Conservation (phyloP, 139 green algal genomes). For the Coccomyxa sp. region DNA sequence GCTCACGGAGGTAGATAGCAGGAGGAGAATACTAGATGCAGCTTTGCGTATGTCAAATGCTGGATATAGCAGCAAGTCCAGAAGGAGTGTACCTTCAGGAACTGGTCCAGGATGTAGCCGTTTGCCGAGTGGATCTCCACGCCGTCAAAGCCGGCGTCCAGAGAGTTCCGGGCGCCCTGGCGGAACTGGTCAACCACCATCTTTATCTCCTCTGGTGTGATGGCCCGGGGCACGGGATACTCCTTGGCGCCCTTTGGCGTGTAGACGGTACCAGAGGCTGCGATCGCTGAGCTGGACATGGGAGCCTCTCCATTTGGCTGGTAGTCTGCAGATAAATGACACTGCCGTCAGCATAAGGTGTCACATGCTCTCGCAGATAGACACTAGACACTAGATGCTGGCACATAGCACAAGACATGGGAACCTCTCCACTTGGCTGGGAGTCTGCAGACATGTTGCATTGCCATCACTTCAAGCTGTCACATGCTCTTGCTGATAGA, state of each 20-base stretch:
- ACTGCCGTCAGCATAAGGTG: too few species aligned
- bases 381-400: too few species aligned
- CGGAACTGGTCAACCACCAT: conserved; percentile 18
- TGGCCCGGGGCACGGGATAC: conserved; percentile 25
- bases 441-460: not conserved
- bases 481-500: not conserved
- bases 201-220: conserved; percentile 37
- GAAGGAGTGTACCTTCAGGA: conserved; percentile 49
- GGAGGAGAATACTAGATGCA: too few species aligned
- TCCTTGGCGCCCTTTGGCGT: not conserved
- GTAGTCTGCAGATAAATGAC: conserved; percentile 30
- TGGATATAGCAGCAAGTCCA: too few species aligned
- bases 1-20: too few species aligned
- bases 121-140: not conserved
- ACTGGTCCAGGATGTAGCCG: conserved; percentile 67
- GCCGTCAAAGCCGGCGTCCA: conserved; percentile 60
- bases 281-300: conserved; percentile 45
- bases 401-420: too few species aligned
- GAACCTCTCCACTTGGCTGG: not conserved
- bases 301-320: conserved; percentile 51
- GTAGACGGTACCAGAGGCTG: conserved; percentile 22
- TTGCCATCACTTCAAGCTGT: too few species aligned
- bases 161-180: conserved; percentile 15
- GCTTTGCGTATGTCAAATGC: too few species aligned
- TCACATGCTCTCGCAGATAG: too few species aligned